Evolutionary conservation across 2,329 filamentous ascomycete species (phyloP), one percentile per base, ranked within the genome.

Genomic region (Curvularia sp.): DNA sequence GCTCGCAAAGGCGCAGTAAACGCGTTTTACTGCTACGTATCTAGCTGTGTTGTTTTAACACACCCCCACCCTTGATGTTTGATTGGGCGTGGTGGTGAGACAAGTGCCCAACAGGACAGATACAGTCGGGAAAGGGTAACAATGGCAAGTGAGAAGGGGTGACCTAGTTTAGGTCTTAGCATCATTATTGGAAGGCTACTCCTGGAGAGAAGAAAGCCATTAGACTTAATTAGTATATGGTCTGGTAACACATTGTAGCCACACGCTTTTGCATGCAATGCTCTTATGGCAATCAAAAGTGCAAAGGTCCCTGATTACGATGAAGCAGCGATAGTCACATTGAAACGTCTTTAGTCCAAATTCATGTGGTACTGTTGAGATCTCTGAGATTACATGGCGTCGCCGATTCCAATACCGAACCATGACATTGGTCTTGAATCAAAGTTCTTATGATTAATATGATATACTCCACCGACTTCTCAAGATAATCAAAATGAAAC

Each of bases 1-100:
- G 67, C 61, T 64, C 20, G 42, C 51, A 15, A 60, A 57, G 44
- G 61, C 61, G 33, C 57, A 55, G 24, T 66, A 60, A 43, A 54
- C 15, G 33, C 9, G 35, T 15, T 30, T 28, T 41, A 41, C 15
- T 18, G 46, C 30, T 8, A 48, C 18, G 13, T 22, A 4, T 39
- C 35, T 28, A 39, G 35, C 22, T n/a, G 35, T 50, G 35, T 41
- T 18, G 24, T 50, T 50, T 41, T 13, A 10, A 26, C n/a, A 30
- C 20, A 20, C 10, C 18, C 22, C 24, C 26, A 50, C 9, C 12
- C 24, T 28, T 8, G n/a, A 41, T 30, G 5, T 26, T 13, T 38
- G 33, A 49, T 49, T 8, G 26, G 41, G 35, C 26, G 26, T 41
- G 15, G 35, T 33, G 30, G 48, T 22, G 35, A 13, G 22, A 41